Evolutionary conservation across 371 early-diverging fungal genomes (phyloP).

Genomic region (Haplosporangium sp.): DNA sequence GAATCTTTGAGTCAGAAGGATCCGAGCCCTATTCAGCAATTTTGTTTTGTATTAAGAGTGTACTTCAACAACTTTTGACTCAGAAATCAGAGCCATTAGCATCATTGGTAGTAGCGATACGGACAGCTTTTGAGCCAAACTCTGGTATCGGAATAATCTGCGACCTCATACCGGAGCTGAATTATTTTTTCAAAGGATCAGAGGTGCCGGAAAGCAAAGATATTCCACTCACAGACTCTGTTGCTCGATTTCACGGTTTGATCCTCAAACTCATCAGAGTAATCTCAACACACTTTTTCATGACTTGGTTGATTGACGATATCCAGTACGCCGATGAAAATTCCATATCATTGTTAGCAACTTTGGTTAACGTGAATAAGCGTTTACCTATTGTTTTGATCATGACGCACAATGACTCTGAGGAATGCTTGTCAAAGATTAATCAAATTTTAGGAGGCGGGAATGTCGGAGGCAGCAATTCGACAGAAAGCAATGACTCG

Average conservation of each 20-base stretch:
- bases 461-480: slow-evolving; percentile 3
- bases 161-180: slow-evolving; percentile 47
- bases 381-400: slow-evolving; percentile 48
- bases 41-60: slow-evolving; percentile 39
- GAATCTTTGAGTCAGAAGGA: slow-evolving; percentile 33
- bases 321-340: slow-evolving; percentile 52
- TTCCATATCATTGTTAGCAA: slow-evolving; percentile 36
- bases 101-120: slow-evolving; percentile 44
- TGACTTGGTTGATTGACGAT: slow-evolving; percentile 56
- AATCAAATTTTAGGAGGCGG: slow-evolving; percentile 46
- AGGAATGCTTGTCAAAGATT: slow-evolving; percentile 41
- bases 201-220: slow-evolving; percentile 34
- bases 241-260: slow-evolving; percentile 43
- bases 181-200: slow-evolving; percentile 40
- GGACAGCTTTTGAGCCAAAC: slow-evolving; percentile 50
- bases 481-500: slow-evolving; percentile 18
- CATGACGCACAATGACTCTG: slow-evolving; percentile 45
- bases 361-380: slow-evolving; percentile 48
- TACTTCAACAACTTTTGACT: slow-evolving; percentile 45
- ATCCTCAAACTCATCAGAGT: slow-evolving; percentile 47
- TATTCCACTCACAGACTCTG: slow-evolving; percentile 36
- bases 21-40: slow-evolving; percentile 48
- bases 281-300: slow-evolving; percentile 54
- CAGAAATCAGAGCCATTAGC: slow-evolving; percentile 45
- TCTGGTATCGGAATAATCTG: slow-evolving; percentile 52